Conservation (phyloP, 1,284 basidiomycete species). For the Apiotrichum gracile region DNA sequence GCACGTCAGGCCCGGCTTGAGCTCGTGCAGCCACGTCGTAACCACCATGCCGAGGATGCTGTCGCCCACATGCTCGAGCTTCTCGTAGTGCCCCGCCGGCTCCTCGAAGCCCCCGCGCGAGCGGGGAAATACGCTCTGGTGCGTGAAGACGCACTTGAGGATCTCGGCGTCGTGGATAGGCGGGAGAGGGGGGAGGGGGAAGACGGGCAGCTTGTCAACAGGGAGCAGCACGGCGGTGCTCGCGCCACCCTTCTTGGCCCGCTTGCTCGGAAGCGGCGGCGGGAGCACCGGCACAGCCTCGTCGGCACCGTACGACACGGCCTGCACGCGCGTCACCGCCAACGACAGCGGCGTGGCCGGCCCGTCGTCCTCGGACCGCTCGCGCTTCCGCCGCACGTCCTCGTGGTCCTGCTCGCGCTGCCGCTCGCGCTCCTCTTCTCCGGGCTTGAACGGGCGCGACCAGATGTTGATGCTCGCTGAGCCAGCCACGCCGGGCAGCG, state of each 20-base stretch:
- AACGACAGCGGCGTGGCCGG: background rate
- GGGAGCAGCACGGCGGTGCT: constrained; percentile 32
- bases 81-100: constrained; percentile 34
- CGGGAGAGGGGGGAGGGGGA: constrained; percentile 35
- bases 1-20: constrained; percentile 32
- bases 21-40: constrained; percentile 42
- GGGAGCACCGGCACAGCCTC: constrained; percentile 19
- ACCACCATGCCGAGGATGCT: constrained; percentile 40
- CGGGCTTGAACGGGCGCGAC: background rate
- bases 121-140: constrained; percentile 27
- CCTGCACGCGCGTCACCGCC: background rate
- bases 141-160: constrained; percentile 30
- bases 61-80: constrained; percentile 45
- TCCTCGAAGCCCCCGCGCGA: constrained; percentile 33
- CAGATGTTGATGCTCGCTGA: background rate
- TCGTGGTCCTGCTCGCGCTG: background rate
- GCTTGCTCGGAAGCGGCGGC: constrained; percentile 32
- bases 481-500: background rate
- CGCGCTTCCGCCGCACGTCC: background rate
- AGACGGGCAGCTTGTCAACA: constrained; percentile 36
- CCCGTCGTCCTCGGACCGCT: background rate
- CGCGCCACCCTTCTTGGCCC: constrained; percentile 23
- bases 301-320: background rate
- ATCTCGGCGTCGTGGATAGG: constrained; percentile 26
- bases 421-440: background rate